These are phyloP conservation scores for Metschnikowia lochheadii DNA, from an alignment of 805 yeast genomes.

Conservation along the genomic window DNA sequence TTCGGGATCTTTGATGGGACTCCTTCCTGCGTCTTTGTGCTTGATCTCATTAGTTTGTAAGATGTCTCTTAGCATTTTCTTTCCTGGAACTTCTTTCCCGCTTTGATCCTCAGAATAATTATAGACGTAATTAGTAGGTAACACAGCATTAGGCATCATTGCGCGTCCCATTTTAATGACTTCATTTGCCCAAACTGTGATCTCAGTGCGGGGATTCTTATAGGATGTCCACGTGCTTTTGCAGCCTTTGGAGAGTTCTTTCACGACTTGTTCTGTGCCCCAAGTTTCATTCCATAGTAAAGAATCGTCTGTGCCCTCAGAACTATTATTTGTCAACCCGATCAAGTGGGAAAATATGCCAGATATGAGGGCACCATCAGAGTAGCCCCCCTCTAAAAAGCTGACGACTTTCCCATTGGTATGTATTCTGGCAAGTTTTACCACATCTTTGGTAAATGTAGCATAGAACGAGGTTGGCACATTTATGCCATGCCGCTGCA, in stretches of 20 bases:
- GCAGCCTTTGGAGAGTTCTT: slow-evolving; percentile 66
- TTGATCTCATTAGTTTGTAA: slow-evolving; percentile 13
- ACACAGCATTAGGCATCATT: slow-evolving; percentile 52
- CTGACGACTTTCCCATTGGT: slow-evolving; percentile 62
- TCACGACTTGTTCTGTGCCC: slow-evolving; percentile 60
- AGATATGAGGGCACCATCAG: slow-evolving; percentile 74
- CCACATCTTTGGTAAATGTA: slow-evolving; percentile 66
- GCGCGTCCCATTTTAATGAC: slow-evolving; percentile 58
- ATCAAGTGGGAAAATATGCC: slow-evolving; percentile 77
- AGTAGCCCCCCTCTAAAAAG: slow-evolving; percentile 80
- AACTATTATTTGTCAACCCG: slow-evolving; percentile 54
- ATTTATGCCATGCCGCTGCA: slow-evolving; percentile 80
- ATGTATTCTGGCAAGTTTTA: slow-evolving; percentile 61
- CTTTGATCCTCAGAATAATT: slow-evolving; percentile 16
- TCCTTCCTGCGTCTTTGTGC: slow-evolving; percentile 9
- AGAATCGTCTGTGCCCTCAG: slow-evolving; percentile 21
- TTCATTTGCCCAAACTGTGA: slow-evolving; percentile 61
- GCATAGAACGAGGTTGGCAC: slow-evolving; percentile 80
- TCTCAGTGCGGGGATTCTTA: slow-evolving; percentile 48
- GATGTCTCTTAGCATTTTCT: slow-evolving; percentile 33
- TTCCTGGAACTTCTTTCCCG: slow-evolving; percentile 7
- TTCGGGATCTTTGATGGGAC: slow-evolving; percentile 26
- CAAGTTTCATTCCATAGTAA: slow-evolving; percentile 57
- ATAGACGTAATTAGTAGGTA: slow-evolving; percentile 36
- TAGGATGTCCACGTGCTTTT: slow-evolving; percentile 60